phyloP scores from a whole-genome alignment of 768 basidiomycete genomes.

The Boletus reticulatus region DNA sequence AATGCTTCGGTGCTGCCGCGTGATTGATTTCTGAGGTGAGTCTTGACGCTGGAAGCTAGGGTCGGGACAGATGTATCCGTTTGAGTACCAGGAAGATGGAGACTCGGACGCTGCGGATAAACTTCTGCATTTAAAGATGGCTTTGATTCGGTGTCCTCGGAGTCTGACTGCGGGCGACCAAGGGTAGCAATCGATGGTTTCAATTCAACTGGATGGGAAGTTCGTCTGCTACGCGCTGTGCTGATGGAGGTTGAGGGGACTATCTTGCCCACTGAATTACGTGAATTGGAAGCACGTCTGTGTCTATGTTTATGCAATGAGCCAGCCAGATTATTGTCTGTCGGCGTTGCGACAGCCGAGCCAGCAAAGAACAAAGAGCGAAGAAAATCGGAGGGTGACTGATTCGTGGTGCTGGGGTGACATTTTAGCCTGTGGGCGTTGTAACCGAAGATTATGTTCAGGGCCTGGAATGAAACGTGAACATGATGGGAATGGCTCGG shows the following conservation, averaged over 20 bases:
- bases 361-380: conserved; percentile 37
- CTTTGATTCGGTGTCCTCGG: conserved; percentile 9
- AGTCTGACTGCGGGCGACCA: conserved; percentile 13
- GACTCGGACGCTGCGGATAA: conserved; percentile 5
- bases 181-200: conserved; percentile 15
- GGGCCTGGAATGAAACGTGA: conserved; percentile 41
- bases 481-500: conserved; percentile 3
- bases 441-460: conserved; percentile 59
- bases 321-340: conserved; percentile 10
- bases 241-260: conserved; percentile 15
- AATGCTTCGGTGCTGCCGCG: conserved; percentile 19
- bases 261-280: conserved; percentile 17
- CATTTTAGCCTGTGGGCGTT: conserved; percentile 57
- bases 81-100: conserved; percentile 7
- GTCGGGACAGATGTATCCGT: conserved; percentile 18
- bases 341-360: conserved; percentile 14
- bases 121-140: not conserved
- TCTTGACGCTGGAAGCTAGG: conserved; percentile 5
- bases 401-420: conserved; percentile 21
- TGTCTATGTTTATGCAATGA: conserved; percentile 17
- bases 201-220: conserved; percentile 19
- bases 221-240: conserved; percentile 26
- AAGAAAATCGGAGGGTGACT: conserved; percentile 31
- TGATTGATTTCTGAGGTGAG: conserved; percentile 12
- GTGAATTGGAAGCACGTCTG: conserved; percentile 19